Evolutionary conservation across 129 eudicot genomes (phyloP), one percentile per base, ranked within the genome.

Genomic region (Centrapalus pauciflorus): DNA sequence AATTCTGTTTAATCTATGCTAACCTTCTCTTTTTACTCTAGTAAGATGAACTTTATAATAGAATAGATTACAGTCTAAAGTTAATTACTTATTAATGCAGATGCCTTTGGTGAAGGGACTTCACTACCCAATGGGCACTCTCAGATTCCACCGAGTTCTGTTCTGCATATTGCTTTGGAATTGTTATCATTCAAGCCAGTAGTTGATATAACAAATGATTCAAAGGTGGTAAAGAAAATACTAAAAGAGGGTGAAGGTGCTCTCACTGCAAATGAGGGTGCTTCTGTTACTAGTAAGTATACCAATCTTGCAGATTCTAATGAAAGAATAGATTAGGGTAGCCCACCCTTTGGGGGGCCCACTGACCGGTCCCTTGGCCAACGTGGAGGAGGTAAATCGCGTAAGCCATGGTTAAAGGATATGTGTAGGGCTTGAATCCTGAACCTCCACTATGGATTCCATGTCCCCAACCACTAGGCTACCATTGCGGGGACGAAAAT

Each of bases 261-360:
- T 57, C 27, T 76, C 55, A 71, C 79, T 33, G 85, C 95, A 50
- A 63, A 81, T 81, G 90, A 84, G 26, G 87, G 95, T 43, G 87
- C 90, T 66, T 28, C 59, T 51, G 90, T 87, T 6, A 76, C 80
- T 32, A 67, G 90, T 83, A 79, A 76, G 87, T 76, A 71, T 59
- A 28, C 20, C 40, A 30, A 35, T 41, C 19, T 28, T 56, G 66
- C 67, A 29, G 12, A 50, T 46, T 12, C 12, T 20, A 55, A 14
- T 6, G 41, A 35, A 35, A 8, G 41, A 12, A 4, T 35, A 35
- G 10, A 35, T 6, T 12, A 4, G n/a, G n/a, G n/a, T n/a, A n/a
- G n/a, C n/a, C n/a, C n/a, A n/a, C n/a, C n/a, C n/a, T n/a, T n/a
- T n/a, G n/a, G n/a, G n/a, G n/a, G n/a, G n/a, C n/a, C n/a, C n/a